These are phyloP conservation scores for Ampelocalamus luodianensis DNA, from an alignment of 176 grass and related monocot genomes.

Conservation along the genomic window DNA sequence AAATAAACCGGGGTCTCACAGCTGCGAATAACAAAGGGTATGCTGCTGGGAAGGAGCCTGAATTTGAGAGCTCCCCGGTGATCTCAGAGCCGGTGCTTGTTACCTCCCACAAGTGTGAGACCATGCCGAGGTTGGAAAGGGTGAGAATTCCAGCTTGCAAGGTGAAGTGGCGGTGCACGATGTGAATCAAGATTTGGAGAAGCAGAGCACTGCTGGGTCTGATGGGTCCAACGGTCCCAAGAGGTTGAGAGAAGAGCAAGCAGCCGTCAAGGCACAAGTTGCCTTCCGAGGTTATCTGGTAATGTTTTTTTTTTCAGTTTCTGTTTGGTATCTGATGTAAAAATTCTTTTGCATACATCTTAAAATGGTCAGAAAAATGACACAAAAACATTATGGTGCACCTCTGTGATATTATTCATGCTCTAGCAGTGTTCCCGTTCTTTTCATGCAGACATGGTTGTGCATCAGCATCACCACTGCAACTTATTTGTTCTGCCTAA, in stretches of 20 bases:
- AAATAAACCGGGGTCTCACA: too few species aligned
- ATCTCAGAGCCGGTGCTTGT: slow-evolving; percentile 86
- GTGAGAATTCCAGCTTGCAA: slow-evolving; percentile 51
- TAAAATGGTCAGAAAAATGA: background rate
- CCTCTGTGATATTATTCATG: background rate
- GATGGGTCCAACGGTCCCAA: slow-evolving; percentile 35
- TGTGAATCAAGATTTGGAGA: slow-evolving; percentile 53
- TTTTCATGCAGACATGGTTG: too few species aligned
- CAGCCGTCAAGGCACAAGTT: slow-evolving; percentile 81
- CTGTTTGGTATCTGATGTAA: background rate
- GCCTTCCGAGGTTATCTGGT: slow-evolving; percentile 88
- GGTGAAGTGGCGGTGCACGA: slow-evolving; percentile 37
- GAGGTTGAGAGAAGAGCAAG: slow-evolving; percentile 66
- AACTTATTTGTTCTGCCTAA: too few species aligned
- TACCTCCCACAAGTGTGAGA: slow-evolving; percentile 50
- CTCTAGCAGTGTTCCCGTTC: background rate
- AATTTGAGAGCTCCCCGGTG: slow-evolving; percentile 65
- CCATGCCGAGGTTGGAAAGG: slow-evolving; percentile 42
- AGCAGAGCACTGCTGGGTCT: slow-evolving; percentile 33
- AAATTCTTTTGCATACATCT: background rate
- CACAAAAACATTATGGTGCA: background rate
- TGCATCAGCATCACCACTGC: too few species aligned
- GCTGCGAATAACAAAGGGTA: slow-evolving; percentile 52
- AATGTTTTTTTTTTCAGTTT: slow-evolving; percentile 33
- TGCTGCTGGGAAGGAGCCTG: slow-evolving; percentile 38